Conservation (phyloP, 768 basidiomycete genomes). For the Termitomyces sp. region DNA sequence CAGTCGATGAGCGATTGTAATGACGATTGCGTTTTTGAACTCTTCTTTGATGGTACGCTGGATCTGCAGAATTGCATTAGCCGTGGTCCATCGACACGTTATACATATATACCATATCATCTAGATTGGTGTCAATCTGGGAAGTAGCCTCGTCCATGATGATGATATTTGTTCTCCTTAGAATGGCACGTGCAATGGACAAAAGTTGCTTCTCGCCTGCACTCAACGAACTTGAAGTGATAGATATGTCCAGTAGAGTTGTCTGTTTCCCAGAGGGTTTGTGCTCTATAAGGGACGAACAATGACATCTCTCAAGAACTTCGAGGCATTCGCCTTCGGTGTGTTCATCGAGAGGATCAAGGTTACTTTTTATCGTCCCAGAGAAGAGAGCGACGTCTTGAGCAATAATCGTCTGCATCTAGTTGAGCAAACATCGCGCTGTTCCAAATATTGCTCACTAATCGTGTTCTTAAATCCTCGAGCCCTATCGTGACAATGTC, state of each 20-base stretch:
- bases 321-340: conserved; percentile 58
- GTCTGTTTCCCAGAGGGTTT: too few species aligned
- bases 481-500: conserved; percentile 57
- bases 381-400: conserved; percentile 69
- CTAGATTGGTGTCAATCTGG: conserved; percentile 64
- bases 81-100: neutral
- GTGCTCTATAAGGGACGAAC: too few species aligned
- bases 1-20: conserved; percentile 80
- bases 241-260: too few species aligned
- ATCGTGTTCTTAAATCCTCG: conserved; percentile 58
- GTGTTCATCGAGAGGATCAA: conserved; percentile 61
- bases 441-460: conserved; percentile 31
- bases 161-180: too few species aligned
- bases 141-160: conserved; percentile 83
- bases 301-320: conserved; percentile 35
- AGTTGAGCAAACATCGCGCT: neutral
- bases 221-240: too few species aligned
- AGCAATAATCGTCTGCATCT: conserved; percentile 55
- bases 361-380: conserved; percentile 66
- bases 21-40: conserved; percentile 62
- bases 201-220: too few species aligned
- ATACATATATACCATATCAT: conserved; percentile 46
- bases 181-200: too few species aligned
- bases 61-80: conserved; percentile 34
- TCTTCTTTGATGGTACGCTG: conserved; percentile 72